Percentiles rank a stretch among this genome's conserved stretches.
Conservation (phyloP, 345 rosid genomes). For the Aquilaria sinensis region DNA sequence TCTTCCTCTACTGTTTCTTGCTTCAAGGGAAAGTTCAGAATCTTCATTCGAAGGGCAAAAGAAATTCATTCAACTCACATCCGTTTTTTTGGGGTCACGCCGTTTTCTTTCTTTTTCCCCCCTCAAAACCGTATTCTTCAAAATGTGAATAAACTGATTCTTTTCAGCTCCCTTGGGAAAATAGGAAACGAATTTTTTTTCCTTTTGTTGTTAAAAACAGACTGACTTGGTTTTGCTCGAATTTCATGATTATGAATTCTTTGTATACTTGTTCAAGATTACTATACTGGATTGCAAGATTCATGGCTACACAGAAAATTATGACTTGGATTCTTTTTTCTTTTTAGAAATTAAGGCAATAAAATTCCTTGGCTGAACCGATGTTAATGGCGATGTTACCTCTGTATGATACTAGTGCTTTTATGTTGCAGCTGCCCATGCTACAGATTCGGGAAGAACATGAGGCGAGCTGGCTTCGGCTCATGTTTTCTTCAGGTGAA, state of each 20-base stretch:
- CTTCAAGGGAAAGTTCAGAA: constrained; percentile 1
- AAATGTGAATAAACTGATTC: background rate
- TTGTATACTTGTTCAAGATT: background rate
- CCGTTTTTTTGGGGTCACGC: background rate
- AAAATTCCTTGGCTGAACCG: background rate
- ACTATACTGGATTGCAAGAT: no score
- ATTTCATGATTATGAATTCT: no score
- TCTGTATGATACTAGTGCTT: constrained; percentile 13
- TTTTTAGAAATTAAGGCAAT: background rate
- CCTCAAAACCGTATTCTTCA: background rate
- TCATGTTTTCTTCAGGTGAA: constrained; percentile 74
- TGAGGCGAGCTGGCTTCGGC: constrained; percentile 81
- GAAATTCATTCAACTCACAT: background rate
- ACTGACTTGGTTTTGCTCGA: no score
- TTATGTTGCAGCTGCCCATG: constrained; percentile 77
- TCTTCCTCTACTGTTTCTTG: background rate
- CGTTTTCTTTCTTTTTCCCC: background rate
- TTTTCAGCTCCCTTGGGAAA: no score
- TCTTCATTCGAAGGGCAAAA: background rate
- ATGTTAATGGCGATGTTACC: background rate
- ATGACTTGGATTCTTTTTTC: background rate
- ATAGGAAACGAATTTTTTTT: no score
- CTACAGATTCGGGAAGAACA: constrained; percentile 86
- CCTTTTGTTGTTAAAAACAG: background rate
- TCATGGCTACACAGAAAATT: background rate